These are phyloP conservation scores for Candida broadrunensis DNA, from an alignment of 805 yeast genomes.

Conservation along the genomic window DNA sequence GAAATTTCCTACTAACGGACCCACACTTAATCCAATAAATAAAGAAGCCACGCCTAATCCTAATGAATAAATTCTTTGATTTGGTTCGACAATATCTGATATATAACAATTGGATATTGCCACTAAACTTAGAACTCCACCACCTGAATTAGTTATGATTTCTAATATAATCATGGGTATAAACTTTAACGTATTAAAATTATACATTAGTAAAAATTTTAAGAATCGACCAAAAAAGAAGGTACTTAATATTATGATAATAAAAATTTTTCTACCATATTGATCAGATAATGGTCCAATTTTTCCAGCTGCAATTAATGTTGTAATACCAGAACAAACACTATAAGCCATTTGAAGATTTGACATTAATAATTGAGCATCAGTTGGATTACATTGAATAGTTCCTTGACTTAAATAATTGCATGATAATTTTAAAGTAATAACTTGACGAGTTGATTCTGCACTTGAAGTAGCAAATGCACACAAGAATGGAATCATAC, in stretches of 20 bases:
- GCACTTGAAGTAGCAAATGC: slow-evolving; percentile 40
- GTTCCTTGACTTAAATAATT: slow-evolving; percentile 12
- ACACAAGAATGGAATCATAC: slow-evolving; percentile 38
- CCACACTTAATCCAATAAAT: slow-evolving; percentile 59
- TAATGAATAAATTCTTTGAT: slow-evolving; percentile 53
- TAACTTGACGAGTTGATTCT: slow-evolving; percentile 40
- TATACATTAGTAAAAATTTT: slow-evolving; percentile 22
- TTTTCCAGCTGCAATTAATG: slow-evolving; percentile 56
- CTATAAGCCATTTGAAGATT: slow-evolving; percentile 44
- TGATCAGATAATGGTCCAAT: slow-evolving; percentile 36
- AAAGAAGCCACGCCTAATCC: slow-evolving; percentile 60
- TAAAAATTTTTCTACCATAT: slow-evolving; percentile 31
- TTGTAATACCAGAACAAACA: slow-evolving; percentile 41
- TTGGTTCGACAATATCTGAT: slow-evolving; percentile 68
- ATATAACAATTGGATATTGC: slow-evolving; percentile 67
- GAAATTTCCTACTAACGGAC: slow-evolving; percentile 58
- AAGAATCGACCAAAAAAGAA: slow-evolving; percentile 19
- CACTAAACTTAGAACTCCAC: slow-evolving; percentile 56
- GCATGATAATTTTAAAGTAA: slow-evolving; percentile 28
- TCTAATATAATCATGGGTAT: slow-evolving; percentile 40
- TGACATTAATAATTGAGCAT: slow-evolving; percentile 42
- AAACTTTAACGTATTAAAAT: slow-evolving; percentile 27
- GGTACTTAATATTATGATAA: slow-evolving; percentile 15
- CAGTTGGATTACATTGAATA: slow-evolving; percentile 25
- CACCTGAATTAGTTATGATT: slow-evolving; percentile 52